Percentiles rank a stretch among this genome's conserved stretches.
Evolutionary conservation across 139 green algal species (phyloP).

Genomic region (Tetratostichococcus sp.): DNA sequence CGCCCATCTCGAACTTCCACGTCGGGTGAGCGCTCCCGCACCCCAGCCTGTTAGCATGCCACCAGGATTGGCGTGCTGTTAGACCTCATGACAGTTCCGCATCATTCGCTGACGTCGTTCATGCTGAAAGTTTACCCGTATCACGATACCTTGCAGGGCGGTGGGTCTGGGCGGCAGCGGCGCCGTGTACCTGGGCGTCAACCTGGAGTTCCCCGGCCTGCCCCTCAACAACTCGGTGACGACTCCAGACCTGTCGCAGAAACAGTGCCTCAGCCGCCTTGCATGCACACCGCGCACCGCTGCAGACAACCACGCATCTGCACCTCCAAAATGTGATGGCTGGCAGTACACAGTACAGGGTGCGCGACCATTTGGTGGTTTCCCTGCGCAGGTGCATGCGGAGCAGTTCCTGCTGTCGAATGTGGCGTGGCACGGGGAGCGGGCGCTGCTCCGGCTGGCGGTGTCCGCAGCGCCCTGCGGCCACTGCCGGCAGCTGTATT

Average conservation of each 20-base stretch:
- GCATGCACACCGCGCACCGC: not conserved
- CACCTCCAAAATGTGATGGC: no score
- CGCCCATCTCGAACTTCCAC: constrained; percentile 68
- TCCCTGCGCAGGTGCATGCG: constrained; percentile 51
- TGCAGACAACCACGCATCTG: no score
- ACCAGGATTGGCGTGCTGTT: no score
- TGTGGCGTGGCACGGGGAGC: constrained; percentile 54
- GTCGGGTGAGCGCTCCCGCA: constrained; percentile 54
- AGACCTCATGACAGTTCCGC: no score
- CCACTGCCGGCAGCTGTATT: constrained; percentile 83
- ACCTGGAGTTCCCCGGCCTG: constrained; percentile 75
- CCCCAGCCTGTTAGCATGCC: no score
- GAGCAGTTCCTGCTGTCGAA: constrained; percentile 85
- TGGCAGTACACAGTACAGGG: no score
- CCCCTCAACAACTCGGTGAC: constrained; percentile 66
- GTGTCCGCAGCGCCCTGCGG: constrained; percentile 78
- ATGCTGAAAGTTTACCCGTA: no score
- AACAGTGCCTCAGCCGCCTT: not conserved
- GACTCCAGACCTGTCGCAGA: not conserved
- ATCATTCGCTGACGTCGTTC: no score
- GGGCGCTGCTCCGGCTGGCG: constrained; percentile 45
- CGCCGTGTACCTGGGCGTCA: constrained; percentile 78
- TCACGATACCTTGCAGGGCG: constrained; percentile 36
- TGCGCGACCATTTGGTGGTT: not conserved
- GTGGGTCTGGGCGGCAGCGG: constrained; percentile 67